Evolutionary conservation across 441 rosid species (phyloP), one percentile per base, ranked within the genome.

Genomic region (Adansonia madagascariensis): DNA sequence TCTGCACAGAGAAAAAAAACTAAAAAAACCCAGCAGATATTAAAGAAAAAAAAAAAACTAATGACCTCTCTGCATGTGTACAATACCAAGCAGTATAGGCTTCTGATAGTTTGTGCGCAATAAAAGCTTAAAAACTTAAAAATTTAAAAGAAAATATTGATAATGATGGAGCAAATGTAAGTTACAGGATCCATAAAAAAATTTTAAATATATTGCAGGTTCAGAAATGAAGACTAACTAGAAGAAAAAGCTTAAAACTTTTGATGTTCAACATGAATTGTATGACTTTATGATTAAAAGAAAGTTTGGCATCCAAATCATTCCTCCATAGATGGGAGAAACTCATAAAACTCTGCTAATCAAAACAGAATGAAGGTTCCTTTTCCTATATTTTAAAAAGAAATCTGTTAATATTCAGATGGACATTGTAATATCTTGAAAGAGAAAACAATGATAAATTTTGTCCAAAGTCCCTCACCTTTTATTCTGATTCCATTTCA

Each of bases 311-410:
- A 66, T 24, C 17, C 8, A 66, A 43, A 41, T 18, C 7, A 66
- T 66, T 44, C 53, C 74, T 70, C 43, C 74, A 50, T 70, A 8
- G 6, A 70, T 52, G 61, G 61, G n/a, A 70, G 46, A 70, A 52
- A 50, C 61, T 31, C 24, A 70, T 50, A 70, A 52, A 70, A 50
- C 60, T 70, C 74, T 27, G 52, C 46, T 27, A 50, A 70, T 60
- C 15, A 70, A 52, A 70, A 50, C 43, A 24, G 20, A 49, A 70
- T 49, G 20, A 70, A 70, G 46, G 4, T 17, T 70, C 31, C 60
- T 70, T 66, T 39, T 27, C 74, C 44, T 15, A 10, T 70, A 50
- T 14, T 27, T 11, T 27, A 52, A 3, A 70, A 62, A 12, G 11
- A 27, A 52, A 70, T 49, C 50, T 43, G 3, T 24, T 49, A 69